Evolutionary conservation across 164 flowering plant genomes (phyloP).

Genomic region (Chimonanthus salicifolius): DNA sequence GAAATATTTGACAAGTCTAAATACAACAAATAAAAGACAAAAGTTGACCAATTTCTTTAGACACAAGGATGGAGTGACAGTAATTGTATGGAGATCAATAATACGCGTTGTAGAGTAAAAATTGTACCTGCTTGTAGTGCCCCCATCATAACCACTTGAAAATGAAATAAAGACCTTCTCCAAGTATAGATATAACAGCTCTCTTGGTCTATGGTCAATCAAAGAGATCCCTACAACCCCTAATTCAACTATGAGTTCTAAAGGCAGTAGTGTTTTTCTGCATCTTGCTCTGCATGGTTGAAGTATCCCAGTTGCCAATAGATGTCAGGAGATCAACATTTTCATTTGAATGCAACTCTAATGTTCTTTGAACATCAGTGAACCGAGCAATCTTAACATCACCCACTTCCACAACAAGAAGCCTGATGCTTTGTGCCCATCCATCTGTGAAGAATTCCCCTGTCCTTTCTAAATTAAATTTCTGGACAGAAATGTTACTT

Average conservation of each 20-base stretch:
- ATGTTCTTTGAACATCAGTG: conserved; percentile 24
- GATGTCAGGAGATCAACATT: conserved; percentile 19
- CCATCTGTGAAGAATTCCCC: conserved; percentile 29
- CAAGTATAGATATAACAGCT: conserved; percentile 70
- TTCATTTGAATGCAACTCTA: conserved; percentile 24
- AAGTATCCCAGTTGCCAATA: conserved; percentile 36
- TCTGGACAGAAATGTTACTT: conserved; percentile 19
- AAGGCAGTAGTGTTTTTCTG: conserved; percentile 42
- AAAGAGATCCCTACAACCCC: conserved; percentile 83
- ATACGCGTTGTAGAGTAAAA: neutral
- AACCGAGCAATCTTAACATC: conserved; percentile 61
- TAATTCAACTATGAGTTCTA: conserved; percentile 74
- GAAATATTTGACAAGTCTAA: neutral
- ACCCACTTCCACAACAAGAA: conserved; percentile 57
- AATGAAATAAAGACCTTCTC: conserved; percentile 80
- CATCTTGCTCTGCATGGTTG: conserved; percentile 25
- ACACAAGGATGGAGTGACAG: neutral
- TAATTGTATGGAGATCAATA: neutral
- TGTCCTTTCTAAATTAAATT: conserved; percentile 46
- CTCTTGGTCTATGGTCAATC: conserved; percentile 85
- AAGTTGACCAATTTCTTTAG: neutral
- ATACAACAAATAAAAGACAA: neutral
- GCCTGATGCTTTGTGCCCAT: conserved; percentile 29
- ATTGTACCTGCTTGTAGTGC: conserved; percentile 72
- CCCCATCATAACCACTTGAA: conserved; percentile 84